phyloP scores from a whole-genome alignment of 306 rosid genomes.

The Cotoneaster glaucophyllus region DNA sequence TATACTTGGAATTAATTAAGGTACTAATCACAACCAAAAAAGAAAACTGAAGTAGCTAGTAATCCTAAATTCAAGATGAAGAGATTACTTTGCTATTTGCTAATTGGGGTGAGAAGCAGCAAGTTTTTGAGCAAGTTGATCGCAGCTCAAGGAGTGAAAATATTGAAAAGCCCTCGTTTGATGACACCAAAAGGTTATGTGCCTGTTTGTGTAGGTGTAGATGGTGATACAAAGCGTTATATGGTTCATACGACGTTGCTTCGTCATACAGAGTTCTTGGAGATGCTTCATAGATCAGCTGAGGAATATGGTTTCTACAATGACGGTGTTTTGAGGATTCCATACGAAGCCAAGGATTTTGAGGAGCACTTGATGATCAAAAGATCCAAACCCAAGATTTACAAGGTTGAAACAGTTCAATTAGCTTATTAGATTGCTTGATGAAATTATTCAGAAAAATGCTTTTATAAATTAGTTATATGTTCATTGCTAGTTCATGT shows the following conservation, averaged over 20 bases:
- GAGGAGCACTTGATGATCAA: constrained; percentile 34
- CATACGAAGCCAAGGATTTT: constrained; percentile 36
- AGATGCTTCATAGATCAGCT: constrained; percentile 28
- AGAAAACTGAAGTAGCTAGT: too few species aligned
- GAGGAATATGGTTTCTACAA: constrained; percentile 41
- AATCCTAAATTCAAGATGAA: not conserved
- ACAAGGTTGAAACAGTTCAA: constrained; percentile 13
- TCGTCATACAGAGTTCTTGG: constrained; percentile 33
- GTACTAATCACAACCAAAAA: not conserved
- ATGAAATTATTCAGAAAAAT: not conserved
- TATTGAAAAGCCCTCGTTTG: constrained; percentile 1
- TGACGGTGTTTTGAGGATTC: constrained; percentile 48
- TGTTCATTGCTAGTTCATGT: not conserved
- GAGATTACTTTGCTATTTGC: not conserved
- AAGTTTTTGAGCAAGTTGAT: constrained; percentile 24
- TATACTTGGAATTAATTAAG: not conserved
- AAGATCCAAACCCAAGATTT: constrained; percentile 23
- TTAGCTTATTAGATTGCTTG: not conserved
- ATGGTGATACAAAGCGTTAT: constrained; percentile 22
- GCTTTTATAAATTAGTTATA: not conserved
- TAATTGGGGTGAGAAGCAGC: constrained; percentile 36
- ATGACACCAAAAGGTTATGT: constrained; percentile 35
- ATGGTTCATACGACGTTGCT: constrained; percentile 30
- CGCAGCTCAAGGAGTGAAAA: constrained; percentile 7
- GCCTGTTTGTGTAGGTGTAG: constrained; percentile 49